phyloP scores from a whole-genome alignment of 768 basidiomycete species.

The Pilatotrama ljubarskyi region DNA sequence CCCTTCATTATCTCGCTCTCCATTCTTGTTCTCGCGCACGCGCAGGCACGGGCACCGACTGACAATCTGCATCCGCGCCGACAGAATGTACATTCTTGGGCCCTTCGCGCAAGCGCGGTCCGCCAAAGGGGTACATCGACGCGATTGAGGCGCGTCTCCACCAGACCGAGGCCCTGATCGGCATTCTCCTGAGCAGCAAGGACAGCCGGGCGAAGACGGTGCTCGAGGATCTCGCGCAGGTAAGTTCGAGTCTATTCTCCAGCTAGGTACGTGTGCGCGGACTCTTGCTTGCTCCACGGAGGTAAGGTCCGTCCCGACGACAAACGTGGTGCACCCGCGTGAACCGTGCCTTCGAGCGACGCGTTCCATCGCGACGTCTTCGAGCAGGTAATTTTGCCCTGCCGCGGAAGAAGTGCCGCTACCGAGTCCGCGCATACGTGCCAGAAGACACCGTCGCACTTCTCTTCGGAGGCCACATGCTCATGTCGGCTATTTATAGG shows the following conservation, averaged over 20 bases:
- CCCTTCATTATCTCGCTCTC: too few species aligned
- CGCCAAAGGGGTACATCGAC: conserved; percentile 94
- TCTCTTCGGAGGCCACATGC: background rate
- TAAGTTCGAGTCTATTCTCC: conserved; percentile 16
- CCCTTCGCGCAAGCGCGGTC: conserved; percentile 80
- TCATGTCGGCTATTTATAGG: conserved; percentile 40
- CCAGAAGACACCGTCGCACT: background rate
- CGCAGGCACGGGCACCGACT: background rate
- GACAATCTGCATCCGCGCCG: background rate
- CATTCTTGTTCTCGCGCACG: background rate
- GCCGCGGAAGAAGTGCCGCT: too few species aligned
- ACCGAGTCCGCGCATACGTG: too few species aligned
- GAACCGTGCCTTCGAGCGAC: too few species aligned
- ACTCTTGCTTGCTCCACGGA: too few species aligned
- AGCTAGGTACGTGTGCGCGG: background rate
- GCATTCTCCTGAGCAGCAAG: conserved; percentile 64
- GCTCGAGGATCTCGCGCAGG: conserved; percentile 40
- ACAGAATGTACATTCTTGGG: conserved; percentile 78
- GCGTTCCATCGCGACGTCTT: too few species aligned
- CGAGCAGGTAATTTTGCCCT: too few species aligned
- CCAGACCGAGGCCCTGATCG: conserved; percentile 87
- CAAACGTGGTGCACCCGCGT: too few species aligned
- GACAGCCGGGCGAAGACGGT: conserved; percentile 39
- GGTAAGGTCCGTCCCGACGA: too few species aligned
- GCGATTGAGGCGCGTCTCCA: conserved; percentile 90